Evolutionary conservation across 164 flowering plant species (phyloP).

Genomic region (Amborella trichopoda): DNA sequence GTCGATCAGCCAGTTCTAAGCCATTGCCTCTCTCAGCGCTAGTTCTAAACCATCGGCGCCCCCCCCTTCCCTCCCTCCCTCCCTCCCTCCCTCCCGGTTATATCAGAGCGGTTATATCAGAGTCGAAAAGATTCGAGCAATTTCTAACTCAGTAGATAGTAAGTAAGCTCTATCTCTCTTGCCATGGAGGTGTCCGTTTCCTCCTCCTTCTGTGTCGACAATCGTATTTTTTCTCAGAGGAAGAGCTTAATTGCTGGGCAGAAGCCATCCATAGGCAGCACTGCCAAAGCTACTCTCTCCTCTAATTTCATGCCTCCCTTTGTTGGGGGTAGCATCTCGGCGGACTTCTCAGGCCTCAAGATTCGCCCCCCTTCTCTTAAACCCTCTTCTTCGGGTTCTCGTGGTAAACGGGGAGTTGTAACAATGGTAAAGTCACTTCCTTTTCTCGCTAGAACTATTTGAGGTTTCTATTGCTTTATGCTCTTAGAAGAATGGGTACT

Average conservation of each 20-base stretch:
- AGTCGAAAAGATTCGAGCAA: no score
- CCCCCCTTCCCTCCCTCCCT: no score
- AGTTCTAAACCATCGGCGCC: no score
- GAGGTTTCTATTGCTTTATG: neutral
- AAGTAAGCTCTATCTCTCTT: constrained; percentile 5
- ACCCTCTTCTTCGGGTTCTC: constrained; percentile 17
- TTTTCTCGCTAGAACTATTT: neutral
- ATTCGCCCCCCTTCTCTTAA: constrained; percentile 30
- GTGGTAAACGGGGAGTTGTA: constrained; percentile 49
- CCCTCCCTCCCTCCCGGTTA: no score
- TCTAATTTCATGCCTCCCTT: constrained; percentile 29
- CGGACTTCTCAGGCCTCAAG: constrained; percentile 46
- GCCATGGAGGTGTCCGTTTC: constrained; percentile 40
- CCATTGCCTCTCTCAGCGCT: no score
- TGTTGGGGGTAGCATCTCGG: constrained; percentile 32
- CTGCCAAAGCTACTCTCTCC: constrained; percentile 21
- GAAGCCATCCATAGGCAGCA: constrained; percentile 7
- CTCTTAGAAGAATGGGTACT: neutral
- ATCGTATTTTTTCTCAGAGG: constrained; percentile 14
- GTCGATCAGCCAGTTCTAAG: no score
- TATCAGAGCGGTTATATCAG: no score
- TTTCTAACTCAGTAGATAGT: no score
- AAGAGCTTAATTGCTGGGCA: no score
- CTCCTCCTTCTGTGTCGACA: constrained; percentile 24
- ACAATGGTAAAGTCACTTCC: constrained; percentile 44